Base-by-base conservation (phyloP, 2,329 filamentous ascomycete genomes). In the Bipolaris victoriae region DNA sequence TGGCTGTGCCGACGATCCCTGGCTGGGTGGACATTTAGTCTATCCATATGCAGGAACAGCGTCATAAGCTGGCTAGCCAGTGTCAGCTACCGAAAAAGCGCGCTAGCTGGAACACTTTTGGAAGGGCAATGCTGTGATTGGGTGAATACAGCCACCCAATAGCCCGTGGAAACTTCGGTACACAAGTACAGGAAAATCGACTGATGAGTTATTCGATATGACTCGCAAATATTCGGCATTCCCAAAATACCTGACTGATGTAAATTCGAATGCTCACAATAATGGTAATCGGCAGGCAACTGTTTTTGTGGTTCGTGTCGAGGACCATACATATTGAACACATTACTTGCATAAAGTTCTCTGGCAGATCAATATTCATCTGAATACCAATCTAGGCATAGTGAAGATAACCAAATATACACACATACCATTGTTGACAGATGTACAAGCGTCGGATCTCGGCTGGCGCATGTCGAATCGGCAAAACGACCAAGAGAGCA, bases 21-120 rank as follows among this genome's bases (percentile, higher is more conserved):
- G 36, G 54, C 49, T 47, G 9, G 11, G 9, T 35, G 49, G 7
- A 29, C 7, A 29, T 29, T 10, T 50, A 24, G 55, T 39, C 36
- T 49, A 41, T 45, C 45, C 44, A 44, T 13, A 40, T 39, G 36
- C 55, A 53, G 49, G 49, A 53, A 53, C 55, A n/a, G 49, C 45
- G 31, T 36, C 49, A 52, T 36, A 18, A 20, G 15, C 16, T 9
- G 13, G 43, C 33, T 53, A 43, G 31, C 49, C 47, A 44, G 22
- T 53, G 49, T 44, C 49, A 39, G 43, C 39, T 47, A 41, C 41
- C 43, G 49, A 35, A 31, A 26, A 16, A 18, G 37, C 24, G 46
- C 26, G 16, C 48, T 50, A 50, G 48, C 22, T 7, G 13, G 26
- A 3, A 29, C 15, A 16, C 13, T 24, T 3, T 24, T 9, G 29